Base-by-base conservation (phyloP, 192 early-diverging fungal species). In the Radiomyces spectabilis region DNA sequence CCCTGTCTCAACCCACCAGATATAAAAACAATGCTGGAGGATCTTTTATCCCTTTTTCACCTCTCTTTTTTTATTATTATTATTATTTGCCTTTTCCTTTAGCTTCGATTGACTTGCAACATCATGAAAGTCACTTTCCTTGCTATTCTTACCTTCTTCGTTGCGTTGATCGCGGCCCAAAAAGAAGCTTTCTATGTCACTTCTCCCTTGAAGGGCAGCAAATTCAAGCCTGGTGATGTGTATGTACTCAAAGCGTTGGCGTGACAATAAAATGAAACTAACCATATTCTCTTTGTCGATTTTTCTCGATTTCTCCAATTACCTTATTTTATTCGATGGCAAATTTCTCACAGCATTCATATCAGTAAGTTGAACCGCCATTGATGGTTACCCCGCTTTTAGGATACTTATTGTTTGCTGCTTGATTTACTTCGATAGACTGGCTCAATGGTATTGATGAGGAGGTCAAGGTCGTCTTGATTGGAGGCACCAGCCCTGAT, bases 111-210 rank as follows among this genome's bases (percentile, higher is more conserved):
- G 15, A 9, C 7, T 37, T 37, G 21, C 39, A 18, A 4, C 8
- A 52, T 29, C 41, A 60, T 51, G 58, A 60, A 50, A 42, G 19
- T 38, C 25, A 34, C 25, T 43, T 21, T 59, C 21, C 7, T 49
- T 49, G 43, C 44, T 31, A 18, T 48, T 40, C 21, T 57, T 25
- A 40, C 51, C 13, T 31, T 66, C 19, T 30, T 53, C 13, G 38
- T 53, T 19, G 41, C 56, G 21, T 26, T 38, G 5, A 49, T 25
- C 8, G 46, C 53, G 27, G 47, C 61, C 38, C 55, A 58, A n/a
- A 26, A 35, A 25, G 49, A 48, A 16, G 29, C 56, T 21, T 66
- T 59, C 45, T 66, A 66, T 26, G 50, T 66, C 39, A 66, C 63
- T 15, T 15, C 38, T 16, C 63, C 63, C 18, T 35, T 66, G 37